These are phyloP conservation scores for Mycena amicta DNA, from an alignment of 768 basidiomycete genomes.

Conservation along the genomic window DNA sequence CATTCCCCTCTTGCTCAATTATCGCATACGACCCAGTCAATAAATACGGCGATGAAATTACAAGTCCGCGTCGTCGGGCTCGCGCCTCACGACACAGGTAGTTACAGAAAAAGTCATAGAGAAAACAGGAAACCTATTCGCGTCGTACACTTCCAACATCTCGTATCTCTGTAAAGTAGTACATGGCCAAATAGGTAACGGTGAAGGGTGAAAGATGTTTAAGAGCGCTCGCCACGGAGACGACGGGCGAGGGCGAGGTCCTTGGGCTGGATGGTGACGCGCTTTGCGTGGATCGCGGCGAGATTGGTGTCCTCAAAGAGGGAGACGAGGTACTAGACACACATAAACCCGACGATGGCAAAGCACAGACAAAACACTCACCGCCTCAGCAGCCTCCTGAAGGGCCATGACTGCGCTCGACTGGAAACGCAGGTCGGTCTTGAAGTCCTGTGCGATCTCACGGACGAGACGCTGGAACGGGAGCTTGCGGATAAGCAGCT, in stretches of 20 bases:
- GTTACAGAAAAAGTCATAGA: no score
- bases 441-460: slow-evolving; percentile 66
- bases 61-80: no score
- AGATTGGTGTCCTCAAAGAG: slow-evolving; percentile 90
- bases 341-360: not conserved
- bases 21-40: no score
- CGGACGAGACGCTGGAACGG: slow-evolving; percentile 99
- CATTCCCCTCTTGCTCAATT: no score
- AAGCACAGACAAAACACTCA: slow-evolving; percentile 1
- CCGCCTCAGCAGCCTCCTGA: slow-evolving; percentile 88
- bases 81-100: no score
- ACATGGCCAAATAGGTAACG: no score
- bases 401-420: slow-evolving; percentile 93
- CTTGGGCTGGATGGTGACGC: slow-evolving; percentile 71
- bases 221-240: slow-evolving; percentile 84
- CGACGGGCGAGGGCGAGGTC: slow-evolving; percentile 86
- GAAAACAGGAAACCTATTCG: no score
- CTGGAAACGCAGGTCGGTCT: slow-evolving; percentile 95
- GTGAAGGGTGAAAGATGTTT: no score
- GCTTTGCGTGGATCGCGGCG: slow-evolving; percentile 89
- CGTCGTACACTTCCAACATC: no score
- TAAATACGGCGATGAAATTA: no score
- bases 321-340: slow-evolving; percentile 67
- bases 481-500: slow-evolving; percentile 98
- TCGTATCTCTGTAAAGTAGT: no score